Evolutionary conservation across 2,329 filamentous ascomycete genomes (phyloP).

Genomic region (Cryphonectria carpinicola): DNA sequence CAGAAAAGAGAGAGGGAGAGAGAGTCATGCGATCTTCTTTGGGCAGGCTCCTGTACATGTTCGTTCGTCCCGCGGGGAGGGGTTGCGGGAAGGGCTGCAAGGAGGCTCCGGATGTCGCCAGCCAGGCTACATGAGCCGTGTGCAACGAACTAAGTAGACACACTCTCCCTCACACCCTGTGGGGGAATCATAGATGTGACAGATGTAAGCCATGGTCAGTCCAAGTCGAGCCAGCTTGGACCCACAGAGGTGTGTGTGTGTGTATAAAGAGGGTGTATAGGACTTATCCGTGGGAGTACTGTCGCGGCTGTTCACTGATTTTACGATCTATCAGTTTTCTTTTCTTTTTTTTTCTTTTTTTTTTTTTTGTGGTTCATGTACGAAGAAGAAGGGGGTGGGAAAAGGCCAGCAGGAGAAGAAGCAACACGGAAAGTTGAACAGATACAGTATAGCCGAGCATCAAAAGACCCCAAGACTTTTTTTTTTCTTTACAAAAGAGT

Average conservation of each 20-base stretch:
- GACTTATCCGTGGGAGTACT: not conserved
- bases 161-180: conserved; percentile 14
- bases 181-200: conserved; percentile 11
- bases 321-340: not conserved
- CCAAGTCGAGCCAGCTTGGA: not conserved
- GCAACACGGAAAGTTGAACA: not conserved
- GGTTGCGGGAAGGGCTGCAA: conserved; percentile 14
- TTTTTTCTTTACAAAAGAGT: not conserved
- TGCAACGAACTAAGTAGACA: conserved; percentile 6
- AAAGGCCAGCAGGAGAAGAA: not conserved
- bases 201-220: conserved; percentile 13
- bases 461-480: not conserved
- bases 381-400: too few species aligned
- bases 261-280: not conserved
- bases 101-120: conserved; percentile 6
- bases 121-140: conserved; percentile 4
- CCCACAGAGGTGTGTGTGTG: not conserved
- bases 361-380: not conserved
- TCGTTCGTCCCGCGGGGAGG: not conserved
- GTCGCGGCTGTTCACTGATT: not conserved
- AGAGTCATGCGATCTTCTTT: not conserved
- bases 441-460: not conserved
- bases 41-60: not conserved
- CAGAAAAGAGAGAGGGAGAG: not conserved
- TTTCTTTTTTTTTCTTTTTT: too few species aligned